Percentiles rank a stretch among this genome's conserved stretches.
These are phyloP conservation scores for Erodium texanum DNA, from an alignment of 441 rosid species.

Conservation along the genomic window DNA sequence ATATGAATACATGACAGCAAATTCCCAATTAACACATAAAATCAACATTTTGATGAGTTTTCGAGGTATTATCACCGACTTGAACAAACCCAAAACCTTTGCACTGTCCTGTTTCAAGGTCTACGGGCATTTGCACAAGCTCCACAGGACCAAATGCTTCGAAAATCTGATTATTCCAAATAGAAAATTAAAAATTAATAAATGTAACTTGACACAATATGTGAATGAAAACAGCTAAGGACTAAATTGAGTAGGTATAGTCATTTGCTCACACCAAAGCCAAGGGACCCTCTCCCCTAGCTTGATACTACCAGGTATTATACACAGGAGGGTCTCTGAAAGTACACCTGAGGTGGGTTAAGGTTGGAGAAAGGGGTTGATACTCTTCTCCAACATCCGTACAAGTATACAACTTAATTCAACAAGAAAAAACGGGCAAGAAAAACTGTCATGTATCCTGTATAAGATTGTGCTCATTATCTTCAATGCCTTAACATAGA, in stretches of 20 bases:
- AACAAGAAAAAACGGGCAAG: neutral
- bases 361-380: neutral
- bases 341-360: neutral
- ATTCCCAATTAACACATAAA: neutral
- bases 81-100: conserved; percentile 95
- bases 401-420: neutral
- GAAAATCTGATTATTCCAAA: conserved; percentile 45
- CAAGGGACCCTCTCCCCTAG: neutral
- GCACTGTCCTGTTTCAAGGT: conserved; percentile 85
- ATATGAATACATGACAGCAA: neutral
- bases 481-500: neutral
- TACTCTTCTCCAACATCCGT: neutral
- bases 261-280: neutral
- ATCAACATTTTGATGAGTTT: conserved; percentile 6
- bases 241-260: neutral
- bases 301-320: neutral
- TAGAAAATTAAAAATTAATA: neutral
- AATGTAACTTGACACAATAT: neutral
- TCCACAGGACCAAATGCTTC: conserved; percentile 91
- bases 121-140: conserved; percentile 87
- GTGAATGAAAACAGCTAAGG: neutral
- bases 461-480: neutral
- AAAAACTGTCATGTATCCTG: neutral
- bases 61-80: conserved; percentile 34
- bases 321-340: neutral